phyloP scores from a whole-genome alignment of 306 rosid species.

The Rubus parviflorus region DNA sequence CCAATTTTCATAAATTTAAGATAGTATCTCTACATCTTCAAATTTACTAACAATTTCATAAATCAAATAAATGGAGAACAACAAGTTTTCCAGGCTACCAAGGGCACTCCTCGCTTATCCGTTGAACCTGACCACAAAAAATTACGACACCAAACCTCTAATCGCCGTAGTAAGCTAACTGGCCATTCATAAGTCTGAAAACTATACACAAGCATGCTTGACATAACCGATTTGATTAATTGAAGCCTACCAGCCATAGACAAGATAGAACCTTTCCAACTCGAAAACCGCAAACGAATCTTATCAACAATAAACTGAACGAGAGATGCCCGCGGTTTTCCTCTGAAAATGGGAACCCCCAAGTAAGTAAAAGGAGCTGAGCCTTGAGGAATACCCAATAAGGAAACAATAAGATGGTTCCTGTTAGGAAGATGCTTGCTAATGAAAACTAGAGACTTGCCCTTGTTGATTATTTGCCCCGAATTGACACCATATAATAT shows the following conservation, averaged over 20 bases:
- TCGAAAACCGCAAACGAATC: neutral
- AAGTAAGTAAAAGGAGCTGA: neutral
- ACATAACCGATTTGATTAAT: neutral
- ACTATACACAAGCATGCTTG: neutral
- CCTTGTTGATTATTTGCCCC: neutral
- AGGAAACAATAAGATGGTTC: neutral
- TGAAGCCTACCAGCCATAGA: neutral
- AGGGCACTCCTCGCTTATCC: no score
- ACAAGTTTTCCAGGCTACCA: no score
- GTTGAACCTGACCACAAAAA: no score
- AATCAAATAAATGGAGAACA: no score
- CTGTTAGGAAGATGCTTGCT: neutral
- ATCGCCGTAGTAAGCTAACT: neutral
- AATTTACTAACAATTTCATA: accelerated
- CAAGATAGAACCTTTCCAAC: neutral
- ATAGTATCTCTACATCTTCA: accelerated
- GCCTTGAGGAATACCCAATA: neutral
- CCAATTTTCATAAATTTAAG: no score
- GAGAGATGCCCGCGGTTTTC: neutral
- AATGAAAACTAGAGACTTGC: neutral
- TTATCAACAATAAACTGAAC: neutral
- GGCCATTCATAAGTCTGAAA: neutral
- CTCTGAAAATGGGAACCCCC: neutral
- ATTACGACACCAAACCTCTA: no score
- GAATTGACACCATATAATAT: neutral